Evolutionary conservation across 176 grass and related monocot genomes (phyloP), one percentile per base, ranked within the genome.

Genomic region (Rhipidocladum racemiflorum): DNA sequence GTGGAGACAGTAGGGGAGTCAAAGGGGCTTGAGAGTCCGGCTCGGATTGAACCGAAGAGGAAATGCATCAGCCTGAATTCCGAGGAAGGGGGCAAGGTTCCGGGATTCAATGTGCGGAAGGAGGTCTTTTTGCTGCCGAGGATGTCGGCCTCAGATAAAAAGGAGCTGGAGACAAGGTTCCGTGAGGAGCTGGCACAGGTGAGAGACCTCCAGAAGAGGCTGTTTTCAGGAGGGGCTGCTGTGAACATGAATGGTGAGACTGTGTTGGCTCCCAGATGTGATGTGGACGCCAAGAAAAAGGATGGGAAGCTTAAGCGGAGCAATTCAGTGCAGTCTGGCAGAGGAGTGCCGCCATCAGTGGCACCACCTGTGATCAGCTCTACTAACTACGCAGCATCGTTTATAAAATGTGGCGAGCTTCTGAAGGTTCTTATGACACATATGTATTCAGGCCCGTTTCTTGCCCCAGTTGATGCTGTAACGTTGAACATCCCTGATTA

Each of bases 401-500:
- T 95, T 82, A 95, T 83, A 86, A 86, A 91, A 72, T 99, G 93
- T 21, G 77, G 83, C 67, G 65, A 91, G n/a, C 89, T 99, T 84
- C 89, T 99, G 17, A 95, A 91, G 81, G 74, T 84, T 74, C 61
- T 99, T 50, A 90, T 93, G 93, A 76, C 20, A 16, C 91, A 99
- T 82, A 24, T 29, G 0, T 77, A 85, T 74, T 72, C 82, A 70
- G 25, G 39, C 59, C 91, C 94, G 3, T 99, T 99, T 68, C 87
- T 95, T 83, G 83, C 15, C 0, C 96, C 96, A 24, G 96, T 99
- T 30, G 96, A 99, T 83, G 83, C 82, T 65, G 89, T 89, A 23
- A 90, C 91, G 74, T 59, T 91, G n/a, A 90, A 90, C 45, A 74
- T 99, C 77, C 97, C 97, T 60, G 97, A 99, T 90, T 99, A 99